phyloP scores from a whole-genome alignment of 495 filamentous ascomycete genomes.

The Tuber microsphaerosporum region DNA sequence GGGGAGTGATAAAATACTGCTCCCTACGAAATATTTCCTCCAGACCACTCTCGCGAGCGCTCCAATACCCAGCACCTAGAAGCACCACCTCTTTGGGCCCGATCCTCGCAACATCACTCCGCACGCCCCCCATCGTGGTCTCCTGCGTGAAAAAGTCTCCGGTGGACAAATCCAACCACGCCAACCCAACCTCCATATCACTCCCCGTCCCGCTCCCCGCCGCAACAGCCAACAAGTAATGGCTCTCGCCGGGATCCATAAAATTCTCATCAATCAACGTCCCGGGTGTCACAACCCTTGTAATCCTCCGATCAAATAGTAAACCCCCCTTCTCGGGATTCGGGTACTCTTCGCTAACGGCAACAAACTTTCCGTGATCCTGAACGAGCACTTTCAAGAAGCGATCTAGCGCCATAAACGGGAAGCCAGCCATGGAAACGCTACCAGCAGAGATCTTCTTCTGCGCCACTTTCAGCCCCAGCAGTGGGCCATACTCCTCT shows the following conservation, averaged over 20 bases:
- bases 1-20: conserved; percentile 27
- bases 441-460: conserved; percentile 54
- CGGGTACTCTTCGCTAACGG: conserved; percentile 85
- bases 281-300: conserved; percentile 83
- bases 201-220: conserved; percentile 6
- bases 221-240: conserved; percentile 64
- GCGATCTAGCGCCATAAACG: conserved; percentile 81
- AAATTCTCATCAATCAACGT: conserved; percentile 97
- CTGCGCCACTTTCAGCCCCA: conserved; percentile 80
- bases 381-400: conserved; percentile 88
- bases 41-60: conserved; percentile 46
- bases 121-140: conserved; percentile 63
- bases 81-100: conserved; percentile 79
- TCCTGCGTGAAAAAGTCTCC: conserved; percentile 84
- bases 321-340: conserved; percentile 64
- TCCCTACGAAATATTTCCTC: conserved; percentile 40
- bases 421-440: conserved; percentile 64
- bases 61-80: not conserved
- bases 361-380: conserved; percentile 82
- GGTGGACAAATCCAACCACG: conserved; percentile 92
- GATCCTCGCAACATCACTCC: conserved; percentile 72
- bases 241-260: conserved; percentile 84
- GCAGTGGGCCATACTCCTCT: conserved; percentile 71
- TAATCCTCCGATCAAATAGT: conserved; percentile 73
- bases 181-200: conserved; percentile 57